Evolutionary conservation across 1,139 yeast species (phyloP).

Genomic region (Hyphopichia fennica): DNA sequence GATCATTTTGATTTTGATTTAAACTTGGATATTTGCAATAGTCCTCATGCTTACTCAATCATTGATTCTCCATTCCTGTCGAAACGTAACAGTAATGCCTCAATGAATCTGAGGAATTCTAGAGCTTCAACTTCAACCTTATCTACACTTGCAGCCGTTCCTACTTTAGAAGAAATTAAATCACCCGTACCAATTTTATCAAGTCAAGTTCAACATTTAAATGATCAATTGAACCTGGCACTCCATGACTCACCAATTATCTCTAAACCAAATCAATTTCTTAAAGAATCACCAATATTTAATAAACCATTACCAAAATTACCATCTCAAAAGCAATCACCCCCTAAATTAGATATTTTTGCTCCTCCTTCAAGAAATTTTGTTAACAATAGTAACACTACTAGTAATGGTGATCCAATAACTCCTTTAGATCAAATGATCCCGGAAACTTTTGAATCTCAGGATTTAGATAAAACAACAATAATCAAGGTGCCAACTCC

Average conservation of each 20-base stretch:
- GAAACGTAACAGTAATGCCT: conserved; percentile 1
- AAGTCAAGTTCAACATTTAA: neutral
- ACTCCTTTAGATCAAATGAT: conserved; percentile 27
- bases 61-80: conserved; percentile 3
- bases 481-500: conserved; percentile 5
- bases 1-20: neutral
- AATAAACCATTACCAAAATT: neutral
- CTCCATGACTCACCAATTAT: conserved; percentile 8
- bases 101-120: neutral
- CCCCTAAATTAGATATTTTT: neutral
- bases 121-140: neutral
- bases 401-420: conserved; percentile 13
- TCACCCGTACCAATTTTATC: neutral
- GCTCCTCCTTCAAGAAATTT: neutral
- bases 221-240: conserved; percentile 19
- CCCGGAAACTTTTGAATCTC: conserved; percentile 16
- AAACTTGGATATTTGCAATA: neutral
- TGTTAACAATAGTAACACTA: too few species aligned
- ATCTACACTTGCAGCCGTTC: neutral
- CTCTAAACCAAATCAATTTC: neutral
- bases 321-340: neutral
- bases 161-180: neutral
- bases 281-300: neutral
- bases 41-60: conserved; percentile 3
- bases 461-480: conserved; percentile 7